Evolutionary conservation across 495 filamentous ascomycete species (phyloP).

Genomic region (Chaetomium cochliodes): DNA sequence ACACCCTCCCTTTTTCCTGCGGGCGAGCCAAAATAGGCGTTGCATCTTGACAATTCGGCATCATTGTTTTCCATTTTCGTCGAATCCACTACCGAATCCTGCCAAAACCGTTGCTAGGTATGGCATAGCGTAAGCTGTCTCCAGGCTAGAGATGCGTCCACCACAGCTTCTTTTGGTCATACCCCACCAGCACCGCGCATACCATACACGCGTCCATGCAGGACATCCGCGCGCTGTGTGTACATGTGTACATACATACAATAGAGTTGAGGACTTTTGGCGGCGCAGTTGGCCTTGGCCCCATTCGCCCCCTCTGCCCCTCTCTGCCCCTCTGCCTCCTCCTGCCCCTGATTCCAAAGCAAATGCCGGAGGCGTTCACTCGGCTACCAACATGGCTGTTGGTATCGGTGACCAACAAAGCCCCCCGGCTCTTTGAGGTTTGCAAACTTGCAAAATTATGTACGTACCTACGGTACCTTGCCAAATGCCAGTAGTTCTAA

Average conservation of each 20-base stretch:
- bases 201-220: background rate
- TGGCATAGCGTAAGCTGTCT: background rate
- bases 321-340: no score
- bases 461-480: no score
- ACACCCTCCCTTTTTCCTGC: conserved; percentile 9
- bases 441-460: conserved; percentile 7
- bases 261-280: background rate
- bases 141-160: background rate
- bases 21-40: conserved; percentile 15
- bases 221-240: background rate
- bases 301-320: background rate
- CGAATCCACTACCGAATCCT: background rate
- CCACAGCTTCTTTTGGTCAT: background rate
- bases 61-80: background rate
- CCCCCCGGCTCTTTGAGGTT: background rate
- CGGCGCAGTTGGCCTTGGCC: conserved; percentile 3
- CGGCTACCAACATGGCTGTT: background rate
- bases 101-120: background rate
- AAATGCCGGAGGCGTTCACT: background rate
- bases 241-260: no score
- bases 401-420: background rate
- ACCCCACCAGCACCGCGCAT: background rate
- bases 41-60: background rate
- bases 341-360: no score
- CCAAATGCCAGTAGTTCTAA: background rate